phyloP scores from a whole-genome alignment of 2,329 filamentous ascomycete species.

The Claviceps monticola region DNA sequence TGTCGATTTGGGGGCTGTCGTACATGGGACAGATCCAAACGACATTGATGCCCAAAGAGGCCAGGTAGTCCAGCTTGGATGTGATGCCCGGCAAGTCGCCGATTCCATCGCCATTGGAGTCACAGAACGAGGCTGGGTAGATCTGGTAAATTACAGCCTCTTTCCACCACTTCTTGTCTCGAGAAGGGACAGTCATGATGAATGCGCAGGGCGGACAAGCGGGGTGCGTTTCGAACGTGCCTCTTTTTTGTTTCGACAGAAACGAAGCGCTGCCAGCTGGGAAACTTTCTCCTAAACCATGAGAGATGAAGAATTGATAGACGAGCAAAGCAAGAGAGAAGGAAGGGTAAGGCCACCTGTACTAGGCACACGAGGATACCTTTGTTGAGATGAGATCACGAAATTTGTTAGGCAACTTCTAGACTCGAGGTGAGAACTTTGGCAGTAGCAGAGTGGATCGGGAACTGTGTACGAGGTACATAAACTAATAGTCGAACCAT shows the following conservation, averaged over 20 bases:
- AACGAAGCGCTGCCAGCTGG: too few relatives aligned
- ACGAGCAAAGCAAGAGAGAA: neutral
- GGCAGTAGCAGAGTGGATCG: neutral
- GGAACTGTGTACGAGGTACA: neutral
- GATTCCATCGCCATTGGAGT: conserved; percentile 43
- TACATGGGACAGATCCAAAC: conserved; percentile 57
- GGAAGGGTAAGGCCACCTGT: neutral
- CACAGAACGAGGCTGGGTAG: conserved; percentile 44
- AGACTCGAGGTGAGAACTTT: neutral
- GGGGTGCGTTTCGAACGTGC: too few relatives aligned
- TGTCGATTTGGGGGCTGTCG: conserved; percentile 50
- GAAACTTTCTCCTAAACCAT: too few relatives aligned
- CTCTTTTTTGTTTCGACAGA: neutral
- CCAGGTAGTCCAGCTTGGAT: conserved; percentile 47
- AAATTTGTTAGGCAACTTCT: neutral
- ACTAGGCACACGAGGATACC: neutral
- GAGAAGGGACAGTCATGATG: conserved; percentile 13
- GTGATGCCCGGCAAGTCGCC: conserved; percentile 51
- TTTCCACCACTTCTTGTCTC: conserved; percentile 36
- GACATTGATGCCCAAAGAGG: conserved; percentile 45
- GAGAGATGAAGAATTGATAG: too few relatives aligned
- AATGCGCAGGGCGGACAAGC: neutral
- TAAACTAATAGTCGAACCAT: too few relatives aligned
- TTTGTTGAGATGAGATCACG: neutral
- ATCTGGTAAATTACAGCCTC: conserved; percentile 44